Conservation (phyloP, 352 stramenopile species). For the Phytophthora pini region DNA sequence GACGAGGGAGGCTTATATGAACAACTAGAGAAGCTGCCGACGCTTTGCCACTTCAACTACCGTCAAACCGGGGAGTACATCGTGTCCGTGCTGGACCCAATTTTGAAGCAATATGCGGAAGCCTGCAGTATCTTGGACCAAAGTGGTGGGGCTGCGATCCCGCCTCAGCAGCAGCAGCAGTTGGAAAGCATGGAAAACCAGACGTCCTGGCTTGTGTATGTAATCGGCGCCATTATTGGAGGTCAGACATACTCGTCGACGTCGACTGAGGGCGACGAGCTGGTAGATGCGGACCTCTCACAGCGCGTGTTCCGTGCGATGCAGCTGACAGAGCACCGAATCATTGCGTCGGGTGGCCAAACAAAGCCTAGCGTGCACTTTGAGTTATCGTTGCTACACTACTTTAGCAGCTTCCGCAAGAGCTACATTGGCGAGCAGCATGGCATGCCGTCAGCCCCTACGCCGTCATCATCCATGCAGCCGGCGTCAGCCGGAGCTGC, state of each 20-base stretch:
- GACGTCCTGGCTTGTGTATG: slow-evolving; percentile 97
- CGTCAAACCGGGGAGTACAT: slow-evolving; percentile 93
- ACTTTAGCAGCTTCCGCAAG: slow-evolving; percentile 95
- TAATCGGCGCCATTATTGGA: slow-evolving; percentile 96
- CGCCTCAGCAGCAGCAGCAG: slow-evolving; percentile 57
- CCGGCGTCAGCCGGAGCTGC: slow-evolving; percentile 20
- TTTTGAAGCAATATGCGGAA: slow-evolving; percentile 95
- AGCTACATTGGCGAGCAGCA: slow-evolving; percentile 93
- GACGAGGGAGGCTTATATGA: slow-evolving; percentile 97
- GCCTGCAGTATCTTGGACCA: slow-evolving; percentile 81
- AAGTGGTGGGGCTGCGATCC: slow-evolving; percentile 45
- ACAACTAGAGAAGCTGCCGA: slow-evolving; percentile 97
- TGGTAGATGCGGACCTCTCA: slow-evolving; percentile 96
- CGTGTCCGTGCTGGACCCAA: slow-evolving; percentile 94
- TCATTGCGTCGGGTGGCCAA: slow-evolving; percentile 88
- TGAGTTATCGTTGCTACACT: slow-evolving; percentile 96
- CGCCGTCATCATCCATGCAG: slow-evolving; percentile 60
- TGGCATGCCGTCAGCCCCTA: slow-evolving; percentile 81
- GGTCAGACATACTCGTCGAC: slow-evolving; percentile 95
- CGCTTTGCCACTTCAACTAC: slow-evolving; percentile 98
- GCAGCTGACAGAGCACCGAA: slow-evolving; percentile 95
- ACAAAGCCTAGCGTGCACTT: slow-evolving; percentile 93
- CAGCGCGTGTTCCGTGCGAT: slow-evolving; percentile 96
- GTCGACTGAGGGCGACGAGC: slow-evolving; percentile 93
- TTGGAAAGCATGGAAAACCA: slow-evolving; percentile 93